phyloP scores from a whole-genome alignment of 257 asterid genomes.

The Solanum etuberosum region DNA sequence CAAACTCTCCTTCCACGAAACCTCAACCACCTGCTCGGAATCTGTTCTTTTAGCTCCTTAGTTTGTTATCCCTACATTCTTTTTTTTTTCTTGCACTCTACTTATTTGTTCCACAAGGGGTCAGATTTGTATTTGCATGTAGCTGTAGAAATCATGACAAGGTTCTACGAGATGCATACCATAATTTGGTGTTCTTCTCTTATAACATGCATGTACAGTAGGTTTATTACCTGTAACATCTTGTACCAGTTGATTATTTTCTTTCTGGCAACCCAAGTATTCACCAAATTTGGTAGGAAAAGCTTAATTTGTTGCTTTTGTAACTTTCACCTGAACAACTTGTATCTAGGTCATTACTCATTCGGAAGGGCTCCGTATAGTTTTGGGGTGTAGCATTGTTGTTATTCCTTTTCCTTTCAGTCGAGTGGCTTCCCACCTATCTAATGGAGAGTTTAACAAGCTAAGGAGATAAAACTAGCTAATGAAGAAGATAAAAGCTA shows the following conservation, averaged over 20 bases:
- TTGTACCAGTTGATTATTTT: neutral
- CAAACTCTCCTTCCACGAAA: constrained; percentile 10
- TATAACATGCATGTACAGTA: neutral
- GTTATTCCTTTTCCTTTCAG: neutral
- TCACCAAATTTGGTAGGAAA: neutral
- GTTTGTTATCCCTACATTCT: neutral
- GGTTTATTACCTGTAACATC: neutral
- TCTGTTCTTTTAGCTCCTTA: constrained; percentile 25
- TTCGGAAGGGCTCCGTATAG: neutral
- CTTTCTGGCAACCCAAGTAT: neutral
- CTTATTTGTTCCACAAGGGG: neutral
- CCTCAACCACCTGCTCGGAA: constrained; percentile 16
- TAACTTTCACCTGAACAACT: neutral
- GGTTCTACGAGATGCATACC: neutral
- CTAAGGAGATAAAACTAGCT: neutral
- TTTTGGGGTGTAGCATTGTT: neutral
- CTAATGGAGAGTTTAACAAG: neutral
- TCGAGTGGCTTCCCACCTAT: neutral
- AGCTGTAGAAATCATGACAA: neutral
- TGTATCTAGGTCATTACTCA: neutral
- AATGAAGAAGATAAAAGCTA: too few relatives aligned
- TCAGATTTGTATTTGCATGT: neutral
- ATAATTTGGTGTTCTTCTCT: neutral
- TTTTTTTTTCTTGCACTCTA: neutral
- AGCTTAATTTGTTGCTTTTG: neutral